These are phyloP conservation scores for Paralagenidium karlingii DNA, from an alignment of 352 stramenopile genomes.

Conservation along the genomic window DNA sequence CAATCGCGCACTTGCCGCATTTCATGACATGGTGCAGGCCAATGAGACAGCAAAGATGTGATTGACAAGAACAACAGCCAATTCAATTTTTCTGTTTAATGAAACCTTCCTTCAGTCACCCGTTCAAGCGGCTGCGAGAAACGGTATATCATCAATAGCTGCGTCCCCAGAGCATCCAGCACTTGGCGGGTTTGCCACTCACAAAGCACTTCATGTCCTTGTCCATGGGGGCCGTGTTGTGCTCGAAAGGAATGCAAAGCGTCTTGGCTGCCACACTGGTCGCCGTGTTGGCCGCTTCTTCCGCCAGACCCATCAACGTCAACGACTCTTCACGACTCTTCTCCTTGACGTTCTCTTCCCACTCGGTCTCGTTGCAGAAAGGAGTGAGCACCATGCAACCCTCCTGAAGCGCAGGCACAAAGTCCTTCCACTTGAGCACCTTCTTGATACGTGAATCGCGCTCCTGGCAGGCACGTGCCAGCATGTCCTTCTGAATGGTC, in stretches of 20 bases:
- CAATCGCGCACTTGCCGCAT: slow-evolving; percentile 21
- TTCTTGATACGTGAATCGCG: slow-evolving; percentile 90
- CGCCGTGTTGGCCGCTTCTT: slow-evolving; percentile 76
- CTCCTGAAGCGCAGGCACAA: slow-evolving; percentile 94
- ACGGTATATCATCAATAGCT: slow-evolving; percentile 74
- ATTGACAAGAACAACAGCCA: no score
- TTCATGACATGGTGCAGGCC: slow-evolving; percentile 10
- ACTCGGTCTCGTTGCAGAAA: slow-evolving; percentile 94
- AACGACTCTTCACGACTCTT: slow-evolving; percentile 72
- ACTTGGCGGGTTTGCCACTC: slow-evolving; percentile 93
- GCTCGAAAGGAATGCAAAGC: slow-evolving; percentile 97
- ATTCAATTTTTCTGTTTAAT: no score
- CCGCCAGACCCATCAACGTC: slow-evolving; percentile 55
- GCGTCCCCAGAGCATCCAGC: slow-evolving; percentile 77
- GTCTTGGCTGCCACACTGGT: slow-evolving; percentile 97
- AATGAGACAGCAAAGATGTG: no score
- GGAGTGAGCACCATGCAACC: slow-evolving; percentile 95
- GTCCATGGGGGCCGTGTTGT: slow-evolving; percentile 77
- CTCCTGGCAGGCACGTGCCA: slow-evolving; percentile 86
- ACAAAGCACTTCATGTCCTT: slow-evolving; percentile 97
- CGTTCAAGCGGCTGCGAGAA: no score
- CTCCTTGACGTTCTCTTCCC: slow-evolving; percentile 74
- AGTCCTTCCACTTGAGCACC: slow-evolving; percentile 97
- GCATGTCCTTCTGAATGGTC: slow-evolving; percentile 94
- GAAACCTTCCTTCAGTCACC: no score